Conservation (phyloP, 73 alveolate genomes). For the Paramecium tetraurelia region DNA sequence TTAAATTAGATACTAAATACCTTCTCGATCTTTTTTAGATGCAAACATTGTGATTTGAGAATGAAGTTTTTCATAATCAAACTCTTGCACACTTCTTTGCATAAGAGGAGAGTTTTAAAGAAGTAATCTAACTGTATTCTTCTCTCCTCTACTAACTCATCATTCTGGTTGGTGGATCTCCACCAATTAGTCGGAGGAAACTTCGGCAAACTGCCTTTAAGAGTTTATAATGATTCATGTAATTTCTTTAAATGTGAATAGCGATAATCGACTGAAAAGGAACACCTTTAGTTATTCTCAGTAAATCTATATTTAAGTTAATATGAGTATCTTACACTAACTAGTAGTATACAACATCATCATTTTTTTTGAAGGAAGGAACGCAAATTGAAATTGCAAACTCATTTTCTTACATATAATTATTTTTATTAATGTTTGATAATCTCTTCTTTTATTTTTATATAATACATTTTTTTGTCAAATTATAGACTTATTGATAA, state of each 20-base stretch:
- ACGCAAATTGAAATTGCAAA: slow-evolving; percentile 10
- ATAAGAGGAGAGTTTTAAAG: neutral
- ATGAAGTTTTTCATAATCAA: slow-evolving; percentile 22
- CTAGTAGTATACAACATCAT: neutral
- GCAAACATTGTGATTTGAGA: neutral
- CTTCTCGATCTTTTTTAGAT: neutral
- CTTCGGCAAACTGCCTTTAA: slow-evolving; percentile 2
- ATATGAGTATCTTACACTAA: neutral
- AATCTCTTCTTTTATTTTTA: neutral
- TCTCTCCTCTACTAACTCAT: slow-evolving; percentile 10
- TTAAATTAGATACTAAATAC: neutral
- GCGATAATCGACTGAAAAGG: slow-evolving; percentile 16
- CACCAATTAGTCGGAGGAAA: slow-evolving; percentile 30
- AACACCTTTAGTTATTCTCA: neutral
- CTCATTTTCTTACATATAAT: slow-evolving; percentile 24
- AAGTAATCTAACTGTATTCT: neutral
- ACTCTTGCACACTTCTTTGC: neutral
- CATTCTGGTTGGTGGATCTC: slow-evolving; percentile 9
- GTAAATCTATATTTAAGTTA: neutral
- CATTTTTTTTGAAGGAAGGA: neutral
- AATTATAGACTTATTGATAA: neutral
- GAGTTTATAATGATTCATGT: neutral
- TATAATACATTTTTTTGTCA: neutral
- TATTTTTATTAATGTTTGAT: neutral
- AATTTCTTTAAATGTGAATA: neutral